Evolutionary conservation across 192 early-diverging fungal genomes (phyloP), one percentile per base, ranked within the genome.

Genomic region (Coemansia sp.): DNA sequence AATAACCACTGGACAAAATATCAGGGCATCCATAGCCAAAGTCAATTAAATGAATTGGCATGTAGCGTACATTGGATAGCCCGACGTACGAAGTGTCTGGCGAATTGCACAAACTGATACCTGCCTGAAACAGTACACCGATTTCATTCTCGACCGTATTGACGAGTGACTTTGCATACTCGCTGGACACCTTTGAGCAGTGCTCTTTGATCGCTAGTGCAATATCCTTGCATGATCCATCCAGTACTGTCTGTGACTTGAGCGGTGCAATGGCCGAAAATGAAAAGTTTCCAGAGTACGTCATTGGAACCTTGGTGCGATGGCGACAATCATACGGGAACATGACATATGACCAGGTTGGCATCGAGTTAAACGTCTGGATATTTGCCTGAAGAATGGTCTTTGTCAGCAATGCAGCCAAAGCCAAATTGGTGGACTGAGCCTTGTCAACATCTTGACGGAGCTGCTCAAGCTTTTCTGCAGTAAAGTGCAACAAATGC

Each of bases 1-100:
- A 75, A 50, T 75, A 75, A 56, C 61, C 62, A 29, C 73, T 71
- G 2, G 69, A 56, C 56, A 69, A 19, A 32, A 81, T 62, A 3
- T 47, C 60, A 0, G 78, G 78, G 12, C 37, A 19, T 2, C 78
- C 78, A 35, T 55, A 68, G 37, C 78, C 78, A 75, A 81, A 81
- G 29, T 81, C 78, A 29, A 81, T 58, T 10, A 59, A 35, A 19
- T 65, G 24, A 29, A 75, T 53, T 10, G 68, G 66, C 69, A 81
- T 64, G 23, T 75, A 72, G 22, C 78, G 65, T 38, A 81, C 22
- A 43, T 65, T 65, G 21, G 55, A 60, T 25, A 75, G 51, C 7
- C 78, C 72, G 8, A 81, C 22, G 50, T 75, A 81, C 22, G 78
- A 65, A 0, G 72, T 50, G 41, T 51, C 35, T 0, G 65, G 47